These are phyloP conservation scores for Xerocomus minutiporus DNA, from an alignment of 1,284 basidiomycete genomes.

Conservation along the genomic window DNA sequence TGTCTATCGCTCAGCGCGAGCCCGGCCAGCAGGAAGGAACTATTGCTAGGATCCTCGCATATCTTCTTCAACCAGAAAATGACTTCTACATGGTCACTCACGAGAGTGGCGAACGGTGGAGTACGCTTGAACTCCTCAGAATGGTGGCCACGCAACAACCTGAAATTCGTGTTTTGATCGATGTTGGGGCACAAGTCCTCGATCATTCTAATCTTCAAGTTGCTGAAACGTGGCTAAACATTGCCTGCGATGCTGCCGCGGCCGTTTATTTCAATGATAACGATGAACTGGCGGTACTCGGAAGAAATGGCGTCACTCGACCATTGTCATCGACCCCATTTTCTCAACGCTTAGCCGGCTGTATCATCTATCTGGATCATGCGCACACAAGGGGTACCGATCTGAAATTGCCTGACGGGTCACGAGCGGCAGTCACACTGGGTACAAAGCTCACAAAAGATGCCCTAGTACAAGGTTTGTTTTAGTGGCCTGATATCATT, in stretches of 20 bases:
- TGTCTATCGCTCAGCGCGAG: constrained; percentile 2
- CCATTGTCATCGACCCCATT: constrained; percentile 40
- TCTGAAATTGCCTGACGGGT: constrained; percentile 41
- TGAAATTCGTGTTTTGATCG: constrained; percentile 41
- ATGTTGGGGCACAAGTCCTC: constrained; percentile 53
- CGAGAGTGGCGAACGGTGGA: constrained; percentile 17
- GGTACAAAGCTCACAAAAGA: constrained; percentile 51
- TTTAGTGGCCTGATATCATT: no score
- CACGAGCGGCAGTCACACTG: constrained; percentile 47
- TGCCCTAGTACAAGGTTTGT: constrained; percentile 46
- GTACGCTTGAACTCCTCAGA: constrained; percentile 32
- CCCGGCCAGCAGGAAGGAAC: constrained; percentile 13
- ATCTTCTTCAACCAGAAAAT: constrained; percentile 43
- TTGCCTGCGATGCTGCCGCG: constrained; percentile 31
- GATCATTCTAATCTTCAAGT: constrained; percentile 42
- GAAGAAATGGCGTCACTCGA: constrained; percentile 34
- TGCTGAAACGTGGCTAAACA: constrained; percentile 38
- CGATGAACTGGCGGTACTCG: constrained; percentile 41
- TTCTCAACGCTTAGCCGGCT: constrained; percentile 37
- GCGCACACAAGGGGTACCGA: constrained; percentile 54
- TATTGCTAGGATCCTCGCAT: constrained; percentile 35
- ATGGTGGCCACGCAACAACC: constrained; percentile 32
- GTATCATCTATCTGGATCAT: constrained; percentile 51
- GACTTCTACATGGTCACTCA: constrained; percentile 30
- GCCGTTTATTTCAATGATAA: constrained; percentile 43